These are phyloP conservation scores for Quercus berberidifolia DNA, from an alignment of 306 rosid species.

Conservation along the genomic window DNA sequence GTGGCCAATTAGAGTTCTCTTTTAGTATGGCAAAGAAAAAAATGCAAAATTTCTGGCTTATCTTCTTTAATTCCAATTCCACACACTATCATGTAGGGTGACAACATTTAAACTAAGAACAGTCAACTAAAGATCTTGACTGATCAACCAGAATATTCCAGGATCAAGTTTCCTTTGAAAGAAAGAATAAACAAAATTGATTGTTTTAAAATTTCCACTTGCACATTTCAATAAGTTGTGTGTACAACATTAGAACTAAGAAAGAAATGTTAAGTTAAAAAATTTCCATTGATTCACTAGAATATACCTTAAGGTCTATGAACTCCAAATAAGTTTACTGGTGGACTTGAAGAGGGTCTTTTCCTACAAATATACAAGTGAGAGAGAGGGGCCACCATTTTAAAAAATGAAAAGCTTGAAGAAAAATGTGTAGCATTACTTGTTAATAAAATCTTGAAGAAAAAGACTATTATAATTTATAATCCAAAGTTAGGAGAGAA, in stretches of 20 bases:
- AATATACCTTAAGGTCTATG: not conserved
- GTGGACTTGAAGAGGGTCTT: not conserved
- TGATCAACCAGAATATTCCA: not conserved
- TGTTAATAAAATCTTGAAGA: too few species aligned
- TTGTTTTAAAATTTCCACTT: not conserved
- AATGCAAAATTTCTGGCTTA: not conserved
- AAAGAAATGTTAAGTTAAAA: not conserved
- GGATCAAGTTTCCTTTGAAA: not conserved
- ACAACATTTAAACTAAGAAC: not conserved
- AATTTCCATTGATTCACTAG: not conserved
- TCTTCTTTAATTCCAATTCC: not conserved
- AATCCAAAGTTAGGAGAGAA: too few species aligned
- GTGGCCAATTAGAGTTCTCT: too few species aligned
- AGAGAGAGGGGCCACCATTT: not conserved
- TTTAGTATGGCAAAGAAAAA: not conserved
- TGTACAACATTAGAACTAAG: not conserved
- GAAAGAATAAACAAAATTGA: not conserved
- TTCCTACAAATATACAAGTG: not conserved
- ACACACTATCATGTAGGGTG: not conserved
- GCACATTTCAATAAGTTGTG: not conserved
- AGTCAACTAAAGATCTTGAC: not conserved
- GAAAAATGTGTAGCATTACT: too few species aligned
- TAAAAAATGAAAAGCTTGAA: too few species aligned
- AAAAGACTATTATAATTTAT: too few species aligned
- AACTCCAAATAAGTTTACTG: not conserved